phyloP scores from a whole-genome alignment of 345 rosid species.

The Viola odorata region DNA sequence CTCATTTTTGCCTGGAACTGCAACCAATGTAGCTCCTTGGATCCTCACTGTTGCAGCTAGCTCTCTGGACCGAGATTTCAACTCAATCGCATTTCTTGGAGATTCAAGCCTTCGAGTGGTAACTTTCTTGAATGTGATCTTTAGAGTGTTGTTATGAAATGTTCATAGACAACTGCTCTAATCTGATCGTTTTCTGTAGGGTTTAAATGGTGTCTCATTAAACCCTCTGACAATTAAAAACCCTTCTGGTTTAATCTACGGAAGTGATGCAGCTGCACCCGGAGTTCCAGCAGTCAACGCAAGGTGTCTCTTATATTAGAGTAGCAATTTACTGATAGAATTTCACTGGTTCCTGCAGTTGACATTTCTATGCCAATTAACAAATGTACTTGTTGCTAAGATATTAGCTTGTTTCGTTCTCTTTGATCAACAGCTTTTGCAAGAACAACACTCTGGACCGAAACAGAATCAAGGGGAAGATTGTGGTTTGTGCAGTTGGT shows the following conservation, averaged over 20 bases:
- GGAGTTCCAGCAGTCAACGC: slow-evolving; percentile 40
- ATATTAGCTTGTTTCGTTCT: neutral
- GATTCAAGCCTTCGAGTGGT: slow-evolving; percentile 31
- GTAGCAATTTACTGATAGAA: neutral
- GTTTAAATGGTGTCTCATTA: slow-evolving; percentile 33
- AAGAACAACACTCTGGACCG: slow-evolving; percentile 35
- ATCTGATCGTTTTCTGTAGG: neutral
- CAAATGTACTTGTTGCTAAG: neutral
- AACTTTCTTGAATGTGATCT: neutral
- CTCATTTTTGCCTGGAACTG: neutral
- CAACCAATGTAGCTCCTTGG: slow-evolving; percentile 3
- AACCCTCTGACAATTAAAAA: slow-evolving; percentile 37
- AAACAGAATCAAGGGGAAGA: slow-evolving; percentile 37
- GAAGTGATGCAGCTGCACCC: slow-evolving; percentile 42
- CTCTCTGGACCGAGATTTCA: slow-evolving; percentile 7
- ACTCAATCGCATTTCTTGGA: slow-evolving; percentile 21
- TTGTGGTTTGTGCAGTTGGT: slow-evolving; percentile 38
- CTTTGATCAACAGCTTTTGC: slow-evolving; percentile 36
- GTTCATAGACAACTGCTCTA: neutral
- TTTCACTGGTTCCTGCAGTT: neutral
- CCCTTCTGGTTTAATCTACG: slow-evolving; percentile 26
- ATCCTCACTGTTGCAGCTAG: slow-evolving; percentile 8
- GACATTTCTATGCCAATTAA: neutral
- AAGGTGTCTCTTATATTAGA: slow-evolving; percentile 21
- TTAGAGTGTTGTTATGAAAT: no score